Base-by-base conservation (phyloP, 148 eudicot species). In the Camellia sinensis region DNA sequence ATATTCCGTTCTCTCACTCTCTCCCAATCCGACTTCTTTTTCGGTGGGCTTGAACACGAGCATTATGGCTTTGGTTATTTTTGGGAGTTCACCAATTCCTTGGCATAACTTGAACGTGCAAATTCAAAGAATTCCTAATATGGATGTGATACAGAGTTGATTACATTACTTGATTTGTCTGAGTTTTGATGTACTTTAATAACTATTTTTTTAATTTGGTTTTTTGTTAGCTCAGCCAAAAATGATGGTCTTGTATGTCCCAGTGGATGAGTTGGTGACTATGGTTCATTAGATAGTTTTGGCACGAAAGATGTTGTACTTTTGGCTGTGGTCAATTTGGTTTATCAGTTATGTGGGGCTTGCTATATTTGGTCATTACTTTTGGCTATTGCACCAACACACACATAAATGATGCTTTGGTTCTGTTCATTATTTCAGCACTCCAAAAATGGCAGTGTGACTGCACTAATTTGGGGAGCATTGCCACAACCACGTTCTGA, bases 381-480 rank as follows among this genome's bases (percentile, higher is more conserved):
- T 29, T 29, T 3, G 6, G 10, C 59, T 12, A 4, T 18, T 70
- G 22, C 2, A 54, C 40, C 22, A 73, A 2, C 52, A 18, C 53
- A 45, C 53, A 6, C 56, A n/a, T 15, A 9, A 46, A 46, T 70
- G 74, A 41, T 74, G 74, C 22, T 50, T 19, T 81, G 74, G 17
- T 76, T 81, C 46, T 40, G 7, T 29, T 67, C 50, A 57, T 44
- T 40, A 63, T 48, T 84, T 78, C 90, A 96, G 99, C 82, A 86
- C 74, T 89, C 94, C 3, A 88, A 86, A 84, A 79, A 85, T 86
- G 98, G 99, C 68, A 81, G 81, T 76, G 81, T 86, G 41, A 92
- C 94, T 79, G 99, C 99, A 64, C 82, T 92, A 86, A 94, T 94
- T 72, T 97, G 99, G 99, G 99, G 93, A 67, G 99, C 98, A 78